Conservation (phyloP, 2,329 filamentous ascomycete genomes). For the Samsoniella hepiali region DNA sequence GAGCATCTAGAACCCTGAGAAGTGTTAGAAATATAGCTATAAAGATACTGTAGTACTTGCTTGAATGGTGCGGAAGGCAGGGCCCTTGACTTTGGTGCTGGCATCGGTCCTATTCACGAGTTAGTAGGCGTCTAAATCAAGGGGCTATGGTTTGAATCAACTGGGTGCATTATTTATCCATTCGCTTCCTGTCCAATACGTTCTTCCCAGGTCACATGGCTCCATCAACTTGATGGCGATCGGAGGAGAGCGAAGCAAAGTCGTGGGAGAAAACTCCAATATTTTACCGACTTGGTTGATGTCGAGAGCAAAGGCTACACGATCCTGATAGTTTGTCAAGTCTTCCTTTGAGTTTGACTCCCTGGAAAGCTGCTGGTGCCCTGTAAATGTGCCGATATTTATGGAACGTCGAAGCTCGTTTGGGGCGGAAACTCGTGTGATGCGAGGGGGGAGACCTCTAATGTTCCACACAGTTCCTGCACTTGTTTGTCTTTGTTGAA, state of each 20-base stretch:
- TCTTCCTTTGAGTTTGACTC: constrained; percentile 58
- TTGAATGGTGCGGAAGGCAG: constrained; percentile 76
- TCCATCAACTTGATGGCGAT: neutral
- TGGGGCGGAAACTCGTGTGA: constrained; percentile 41
- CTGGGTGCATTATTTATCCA: constrained; percentile 24
- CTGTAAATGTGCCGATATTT: neutral
- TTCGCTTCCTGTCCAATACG: constrained; percentile 27
- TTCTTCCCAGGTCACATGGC: constrained; percentile 18
- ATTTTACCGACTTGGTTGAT: constrained; percentile 68
- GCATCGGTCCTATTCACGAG: neutral
- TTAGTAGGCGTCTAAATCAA: neutral
- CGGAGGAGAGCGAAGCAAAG: neutral
- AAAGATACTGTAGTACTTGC: constrained; percentile 42
- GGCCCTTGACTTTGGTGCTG: constrained; percentile 28
- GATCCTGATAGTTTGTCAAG: constrained; percentile 64
- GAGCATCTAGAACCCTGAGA: constrained; percentile 76
- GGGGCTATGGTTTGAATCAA: constrained; percentile 22
- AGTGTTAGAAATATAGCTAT: neutral
- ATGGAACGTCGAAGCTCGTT: neutral
- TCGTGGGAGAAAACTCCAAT: constrained; percentile 48
- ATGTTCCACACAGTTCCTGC: constrained; percentile 73
- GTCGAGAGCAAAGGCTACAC: constrained; percentile 77
- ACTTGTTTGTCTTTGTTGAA: constrained; percentile 52
- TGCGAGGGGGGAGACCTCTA: constrained; percentile 62
- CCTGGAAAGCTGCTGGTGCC: constrained; percentile 53